Base-by-base conservation (phyloP, 805 yeast species). In the Starmerella kuoi region DNA sequence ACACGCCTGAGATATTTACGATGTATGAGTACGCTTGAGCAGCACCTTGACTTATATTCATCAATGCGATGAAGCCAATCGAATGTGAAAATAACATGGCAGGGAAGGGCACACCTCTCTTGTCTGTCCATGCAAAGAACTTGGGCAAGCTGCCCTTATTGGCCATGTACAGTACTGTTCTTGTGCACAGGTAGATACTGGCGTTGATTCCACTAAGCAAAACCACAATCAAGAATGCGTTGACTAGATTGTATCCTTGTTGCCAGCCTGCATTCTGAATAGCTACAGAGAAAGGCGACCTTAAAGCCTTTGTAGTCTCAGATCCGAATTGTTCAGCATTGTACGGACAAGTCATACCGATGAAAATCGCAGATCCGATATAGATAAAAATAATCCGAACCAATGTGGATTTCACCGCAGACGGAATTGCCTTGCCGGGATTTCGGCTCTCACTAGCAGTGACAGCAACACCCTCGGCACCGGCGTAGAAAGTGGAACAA, bases 201-300 rank as follows among this genome's bases (percentile, higher is more conserved):
- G 80, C 69, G 61, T 79, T 79, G 54, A 78, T 73, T 5, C 87
- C 81, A 25, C 81, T 74, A 33, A 80, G 58, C 52, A 82, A 73
- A 2, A 80, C 76, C 12, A 77, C 55, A 44, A 77, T 61, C 47
- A 79, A 70, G 52, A 80, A 70, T 0, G 84, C 75, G 48, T 76
- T 76, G 49, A 76, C 64, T 47, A 76, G 65, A 52, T 77, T 72
- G 7, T 70, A 64, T 8, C 70, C 65, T n/a, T 60, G 62, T 27
- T 60, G 55, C 73, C 74, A 69, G n/a, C 76, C 75, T 4, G 75
- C 74, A 42, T 66, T 61, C 25, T 62, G 61, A 27, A 71, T 55
- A 4, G 73, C 74, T 38, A 69, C 62, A 2, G 71, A 66, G 61
- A 68, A 62, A 46, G 75, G 75, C 4, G 78, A 60, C 55, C 70